Conservation (phyloP, 2,329 filamentous ascomycete species). For the Diaporthe sp. region DNA sequence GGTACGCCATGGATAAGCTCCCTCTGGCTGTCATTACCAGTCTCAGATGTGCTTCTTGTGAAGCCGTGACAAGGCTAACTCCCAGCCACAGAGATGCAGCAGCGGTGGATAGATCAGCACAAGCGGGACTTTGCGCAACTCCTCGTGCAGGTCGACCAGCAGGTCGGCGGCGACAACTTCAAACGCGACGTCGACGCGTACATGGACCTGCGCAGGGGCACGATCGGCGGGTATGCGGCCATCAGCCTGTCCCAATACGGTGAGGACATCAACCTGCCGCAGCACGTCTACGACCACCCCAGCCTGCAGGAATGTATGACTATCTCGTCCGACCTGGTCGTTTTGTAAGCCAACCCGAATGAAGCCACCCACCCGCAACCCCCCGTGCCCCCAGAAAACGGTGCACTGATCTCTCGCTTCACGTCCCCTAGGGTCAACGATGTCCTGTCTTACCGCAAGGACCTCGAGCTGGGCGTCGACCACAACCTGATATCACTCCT, state of each 20-base stretch:
- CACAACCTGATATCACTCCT: not conserved
- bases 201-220: not conserved
- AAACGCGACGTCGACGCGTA: not conserved
- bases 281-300: not conserved
- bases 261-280: not conserved
- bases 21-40: not conserved
- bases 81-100: not conserved
- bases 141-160: not conserved
- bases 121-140: not conserved
- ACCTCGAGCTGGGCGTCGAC: conserved; percentile 2
- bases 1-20: not conserved
- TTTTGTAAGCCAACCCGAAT: not conserved
- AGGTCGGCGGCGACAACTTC: not conserved
- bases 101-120: conserved; percentile 11
- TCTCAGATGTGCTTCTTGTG: not conserved
- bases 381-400: not conserved
- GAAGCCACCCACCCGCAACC: not conserved
- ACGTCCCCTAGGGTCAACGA: not conserved
- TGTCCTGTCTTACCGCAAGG: not conserved
- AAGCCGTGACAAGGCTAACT: not conserved
- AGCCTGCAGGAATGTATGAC: not conserved
- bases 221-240: not conserved
- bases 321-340: not conserved
- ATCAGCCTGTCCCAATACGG: not conserved
- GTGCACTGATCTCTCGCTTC: not conserved